Conservation (phyloP, 2,329 filamentous ascomycete species). For the Talaromyces sp. region DNA sequence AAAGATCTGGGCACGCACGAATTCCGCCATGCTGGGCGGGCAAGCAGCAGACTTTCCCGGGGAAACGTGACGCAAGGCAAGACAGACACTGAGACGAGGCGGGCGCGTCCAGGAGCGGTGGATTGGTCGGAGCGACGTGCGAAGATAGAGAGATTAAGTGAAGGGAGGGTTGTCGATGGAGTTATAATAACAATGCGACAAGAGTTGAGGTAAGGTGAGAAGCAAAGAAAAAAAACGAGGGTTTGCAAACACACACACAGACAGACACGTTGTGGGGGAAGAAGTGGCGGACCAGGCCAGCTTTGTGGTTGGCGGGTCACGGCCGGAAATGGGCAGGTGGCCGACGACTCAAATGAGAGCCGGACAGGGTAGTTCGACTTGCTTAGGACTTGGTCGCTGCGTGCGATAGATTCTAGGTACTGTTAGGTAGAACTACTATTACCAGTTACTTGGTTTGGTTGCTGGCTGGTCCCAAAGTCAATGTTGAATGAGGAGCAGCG, state of each 20-base stretch:
- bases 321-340: slow-evolving; percentile 4
- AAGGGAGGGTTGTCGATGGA: background rate
- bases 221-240: background rate
- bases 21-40: slow-evolving; percentile 80
- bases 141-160: background rate
- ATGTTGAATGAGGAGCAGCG: too few species aligned
- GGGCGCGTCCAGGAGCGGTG: background rate
- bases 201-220: background rate
- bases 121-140: background rate
- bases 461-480: too few species aligned
- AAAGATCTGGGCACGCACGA: slow-evolving; percentile 98
- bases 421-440: too few species aligned
- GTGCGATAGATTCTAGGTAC: background rate
- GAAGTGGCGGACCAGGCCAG: background rate
- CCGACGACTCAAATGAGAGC: background rate
- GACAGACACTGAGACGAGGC: background rate
- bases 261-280: background rate
- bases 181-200: background rate
- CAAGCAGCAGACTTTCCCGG: background rate
- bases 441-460: too few species aligned
- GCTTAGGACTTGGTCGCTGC: background rate
- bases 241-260: background rate
- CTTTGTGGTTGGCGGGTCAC: slow-evolving; percentile 8
- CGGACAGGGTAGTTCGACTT: too few species aligned
- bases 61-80: background rate